Percentiles rank a stretch among this genome's conserved stretches.
Evolutionary conservation across 169 alveolate genomes (phyloP).

Genomic region (Toxoplasma gondii): DNA sequence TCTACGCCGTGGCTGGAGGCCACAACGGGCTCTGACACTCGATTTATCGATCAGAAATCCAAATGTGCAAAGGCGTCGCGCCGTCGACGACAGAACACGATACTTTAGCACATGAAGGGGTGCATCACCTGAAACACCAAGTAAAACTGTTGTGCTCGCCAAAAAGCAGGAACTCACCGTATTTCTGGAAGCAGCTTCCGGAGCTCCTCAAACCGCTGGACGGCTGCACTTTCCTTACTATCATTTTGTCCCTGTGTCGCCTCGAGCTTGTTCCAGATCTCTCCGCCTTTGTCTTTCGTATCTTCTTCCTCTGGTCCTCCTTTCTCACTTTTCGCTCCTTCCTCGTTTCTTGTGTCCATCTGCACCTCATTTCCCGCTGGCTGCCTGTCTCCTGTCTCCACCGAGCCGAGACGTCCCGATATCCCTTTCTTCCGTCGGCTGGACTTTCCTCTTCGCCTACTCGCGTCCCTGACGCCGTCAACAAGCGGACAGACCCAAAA

Average conservation of each 20-base stretch:
- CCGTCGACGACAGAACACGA: no score
- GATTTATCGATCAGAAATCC: no score
- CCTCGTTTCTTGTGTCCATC: not conserved
- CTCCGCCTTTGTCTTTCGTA: not conserved
- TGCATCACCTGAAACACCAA: no score
- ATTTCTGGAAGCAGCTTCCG: not conserved
- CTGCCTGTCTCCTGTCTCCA: not conserved
- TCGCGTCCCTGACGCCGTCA: not conserved
- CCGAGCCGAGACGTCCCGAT: not conserved
- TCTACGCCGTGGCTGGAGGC: no score
- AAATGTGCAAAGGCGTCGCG: no score
- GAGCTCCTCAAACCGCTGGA: not conserved
- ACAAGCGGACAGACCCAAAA: slow-evolving; percentile 64
- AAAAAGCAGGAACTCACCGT: not conserved
- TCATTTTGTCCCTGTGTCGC: not conserved
- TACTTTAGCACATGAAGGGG: no score
- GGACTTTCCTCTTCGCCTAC: not conserved
- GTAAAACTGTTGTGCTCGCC: no score
- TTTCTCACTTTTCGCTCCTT: not conserved
- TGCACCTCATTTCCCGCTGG: not conserved
- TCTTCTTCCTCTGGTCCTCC: not conserved
- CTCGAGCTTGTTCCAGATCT: not conserved
- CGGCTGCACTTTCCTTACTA: slow-evolving; percentile 4
- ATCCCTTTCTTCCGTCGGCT: not conserved
- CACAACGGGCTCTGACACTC: no score